Evolutionary conservation across 768 basidiomycete genomes (phyloP).

Genomic region (Coprinopsis sp.): DNA sequence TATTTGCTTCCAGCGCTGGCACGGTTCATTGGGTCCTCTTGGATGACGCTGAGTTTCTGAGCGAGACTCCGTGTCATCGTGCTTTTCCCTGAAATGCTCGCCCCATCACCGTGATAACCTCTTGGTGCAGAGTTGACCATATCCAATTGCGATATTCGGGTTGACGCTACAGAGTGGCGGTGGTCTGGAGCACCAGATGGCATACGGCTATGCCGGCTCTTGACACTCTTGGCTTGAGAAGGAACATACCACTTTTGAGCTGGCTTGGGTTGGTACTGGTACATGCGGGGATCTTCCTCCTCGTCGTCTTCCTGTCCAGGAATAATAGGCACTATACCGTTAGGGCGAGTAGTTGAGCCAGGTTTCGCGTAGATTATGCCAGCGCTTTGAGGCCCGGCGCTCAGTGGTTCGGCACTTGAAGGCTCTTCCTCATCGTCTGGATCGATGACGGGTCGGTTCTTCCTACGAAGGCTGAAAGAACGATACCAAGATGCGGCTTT

Average conservation of each 20-base stretch:
- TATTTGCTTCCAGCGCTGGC: constrained; percentile 3
- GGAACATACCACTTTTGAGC: constrained; percentile 7
- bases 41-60: constrained; percentile 32
- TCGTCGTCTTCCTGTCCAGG: background rate
- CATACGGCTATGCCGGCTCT: constrained; percentile 5
- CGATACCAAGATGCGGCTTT: constrained; percentile 38
- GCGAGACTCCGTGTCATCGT: constrained; percentile 2
- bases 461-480: constrained; percentile 31
- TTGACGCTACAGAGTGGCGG: constrained; percentile 8
- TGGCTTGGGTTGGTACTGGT: background rate
- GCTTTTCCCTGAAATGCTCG: constrained; percentile 12
- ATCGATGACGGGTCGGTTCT: constrained; percentile 30
- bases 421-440: constrained; percentile 24
- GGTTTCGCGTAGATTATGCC: background rate
- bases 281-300: background rate
- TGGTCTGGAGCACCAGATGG: constrained; percentile 3
- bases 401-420: background rate
- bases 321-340: background rate
- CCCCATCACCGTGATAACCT: constrained; percentile 4
- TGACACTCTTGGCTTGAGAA: constrained; percentile 1
- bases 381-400: background rate
- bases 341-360: background rate
- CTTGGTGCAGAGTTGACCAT: constrained; percentile 9
- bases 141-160: constrained; percentile 13
- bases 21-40: constrained; percentile 33